Base-by-base conservation (phyloP, 2,329 filamentous ascomycete species). In the Fusarium mundagurra region DNA sequence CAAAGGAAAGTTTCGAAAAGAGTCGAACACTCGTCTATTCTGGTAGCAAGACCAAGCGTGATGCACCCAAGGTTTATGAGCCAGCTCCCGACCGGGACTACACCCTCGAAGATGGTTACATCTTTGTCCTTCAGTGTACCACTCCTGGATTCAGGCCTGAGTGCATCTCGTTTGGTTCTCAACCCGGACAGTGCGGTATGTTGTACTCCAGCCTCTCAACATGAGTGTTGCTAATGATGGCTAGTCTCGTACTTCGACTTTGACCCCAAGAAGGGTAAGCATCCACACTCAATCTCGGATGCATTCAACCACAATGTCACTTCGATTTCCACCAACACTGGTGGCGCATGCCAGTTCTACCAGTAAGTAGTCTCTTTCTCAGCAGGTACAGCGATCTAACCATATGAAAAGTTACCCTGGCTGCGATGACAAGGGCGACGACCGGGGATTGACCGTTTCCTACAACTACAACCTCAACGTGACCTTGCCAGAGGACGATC, bases 131-230 rank as follows among this genome's bases (percentile, higher is more conserved):
- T 29, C 61, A 63, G 53, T 63, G 61, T 5, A 34, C 17, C 8
- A 63, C 61, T n/a, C 14, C 2, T 41, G 61, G 61, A 2, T 63
- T 63, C 12, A 39, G 61, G 5, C 41, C 33, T 2, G 33, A 59
- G n/a, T 63, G 61, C 17, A 31, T 63, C 1, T 41, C 61, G 0
- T 63, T 63, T n/a, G 61, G 61, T 7, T 38, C 61, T 2, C 24
- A 31, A 22, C 61, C 61, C 6, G 61, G 61, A 59, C 8, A 63
- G 5, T 63, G 61, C 51, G 61, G 61, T 63, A 33, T 34, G 61
- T 38, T 20, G 6, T 14, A 16, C 8, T 5, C 18, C 12, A 1
- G 3, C 18, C 8, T 3, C 20, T 48, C 18, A 22, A 29, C 5
- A 10, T 11, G 18, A 11, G 8, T 48, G 18, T 4, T 31, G 31